Percentiles rank a stretch among this genome's conserved stretches.
These are phyloP conservation scores for Gautieria morchelliformis DNA, from an alignment of 768 basidiomycete species.

Conservation along the genomic window DNA sequence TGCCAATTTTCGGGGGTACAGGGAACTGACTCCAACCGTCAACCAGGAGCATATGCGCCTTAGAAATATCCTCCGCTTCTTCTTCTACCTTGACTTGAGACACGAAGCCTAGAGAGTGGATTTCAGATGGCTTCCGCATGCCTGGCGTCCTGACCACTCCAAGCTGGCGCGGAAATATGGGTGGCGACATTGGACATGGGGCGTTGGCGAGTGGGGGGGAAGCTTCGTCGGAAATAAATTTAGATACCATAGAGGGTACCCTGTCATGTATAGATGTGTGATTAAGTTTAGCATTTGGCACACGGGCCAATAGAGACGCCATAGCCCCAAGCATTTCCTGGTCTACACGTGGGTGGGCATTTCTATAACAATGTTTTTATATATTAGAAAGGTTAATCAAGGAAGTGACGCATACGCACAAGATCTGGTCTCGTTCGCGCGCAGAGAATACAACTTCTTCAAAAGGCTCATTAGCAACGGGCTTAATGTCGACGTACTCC, in stretches of 20 bases:
- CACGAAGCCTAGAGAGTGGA: slow-evolving; percentile 21
- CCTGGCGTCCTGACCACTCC: slow-evolving; percentile 1
- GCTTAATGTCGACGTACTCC: slow-evolving; percentile 14
- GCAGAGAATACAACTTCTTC: slow-evolving; percentile 18
- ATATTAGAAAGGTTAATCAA: too few relatives aligned
- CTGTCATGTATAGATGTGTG: slow-evolving; percentile 11
- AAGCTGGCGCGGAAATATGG: slow-evolving; percentile 35
- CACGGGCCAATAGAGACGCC: slow-evolving; percentile 20
- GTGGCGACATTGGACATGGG: slow-evolving; percentile 27
- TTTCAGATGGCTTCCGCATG: slow-evolving; percentile 16
- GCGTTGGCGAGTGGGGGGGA: slow-evolving; percentile 14
- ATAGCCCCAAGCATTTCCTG: slow-evolving; percentile 17
- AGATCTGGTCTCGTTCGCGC: slow-evolving; percentile 25
- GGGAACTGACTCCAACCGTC: slow-evolving; percentile 53
- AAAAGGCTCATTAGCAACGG: slow-evolving; percentile 22
- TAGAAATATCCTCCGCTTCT: slow-evolving; percentile 34
- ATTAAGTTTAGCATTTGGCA: slow-evolving; percentile 11
- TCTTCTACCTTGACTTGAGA: slow-evolving; percentile 22
- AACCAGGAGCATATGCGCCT: slow-evolving; percentile 45
- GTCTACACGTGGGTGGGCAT: slow-evolving; percentile 23
- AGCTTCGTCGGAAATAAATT: slow-evolving; percentile 24
- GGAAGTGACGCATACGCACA: slow-evolving; percentile 25
- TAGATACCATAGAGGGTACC: slow-evolving; percentile 12
- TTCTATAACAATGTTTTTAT: slow-evolving; percentile 16
- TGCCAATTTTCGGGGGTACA: background rate